Percentiles rank a stretch among this genome's conserved stretches.
Conservation (phyloP, 169 alveolate species). For the Plasmodium fragile region DNA sequence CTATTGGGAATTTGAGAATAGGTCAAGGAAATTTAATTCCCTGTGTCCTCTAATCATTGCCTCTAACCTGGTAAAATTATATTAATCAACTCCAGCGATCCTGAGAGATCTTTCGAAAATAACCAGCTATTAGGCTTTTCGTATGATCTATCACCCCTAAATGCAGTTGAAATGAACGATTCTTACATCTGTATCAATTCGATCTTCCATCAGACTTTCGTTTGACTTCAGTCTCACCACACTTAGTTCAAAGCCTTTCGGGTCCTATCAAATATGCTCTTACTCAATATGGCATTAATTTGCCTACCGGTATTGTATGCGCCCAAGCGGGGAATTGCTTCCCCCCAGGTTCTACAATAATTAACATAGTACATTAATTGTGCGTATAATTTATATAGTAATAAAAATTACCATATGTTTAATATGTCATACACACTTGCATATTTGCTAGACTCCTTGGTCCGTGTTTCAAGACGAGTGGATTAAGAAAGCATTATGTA, state of each 20-base stretch:
- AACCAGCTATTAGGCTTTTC: slow-evolving; percentile 96
- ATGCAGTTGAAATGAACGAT: slow-evolving; percentile 93
- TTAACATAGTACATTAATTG: too few species aligned
- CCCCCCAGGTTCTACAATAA: not conserved
- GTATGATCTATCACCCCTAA: slow-evolving; percentile 95
- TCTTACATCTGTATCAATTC: slow-evolving; percentile 94
- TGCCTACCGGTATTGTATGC: slow-evolving; percentile 9
- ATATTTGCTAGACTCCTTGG: slow-evolving; percentile 95
- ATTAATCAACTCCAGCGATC: slow-evolving; percentile 92
- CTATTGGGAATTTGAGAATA: too few species aligned
- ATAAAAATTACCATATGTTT: slow-evolving; percentile 34
- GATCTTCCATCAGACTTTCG: slow-evolving; percentile 94
- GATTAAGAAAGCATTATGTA: slow-evolving; percentile 71
- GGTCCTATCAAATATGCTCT: slow-evolving; percentile 94
- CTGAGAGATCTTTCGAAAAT: slow-evolving; percentile 95
- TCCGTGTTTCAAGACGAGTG: slow-evolving; percentile 96
- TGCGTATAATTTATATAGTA: too few species aligned
- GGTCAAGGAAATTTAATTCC: not conserved
- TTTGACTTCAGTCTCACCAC: slow-evolving; percentile 93
- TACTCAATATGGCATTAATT: slow-evolving; percentile 84
- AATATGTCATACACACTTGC: slow-evolving; percentile 38
- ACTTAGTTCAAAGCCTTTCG: slow-evolving; percentile 94
- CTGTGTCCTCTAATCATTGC: not conserved
- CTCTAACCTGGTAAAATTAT: slow-evolving; percentile 84
- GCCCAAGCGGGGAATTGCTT: not conserved